Evolutionary conservation across 2,329 filamentous ascomycete genomes (phyloP), one percentile per base, ranked within the genome.

Genomic region (Chalaropsis ovoidea): DNA sequence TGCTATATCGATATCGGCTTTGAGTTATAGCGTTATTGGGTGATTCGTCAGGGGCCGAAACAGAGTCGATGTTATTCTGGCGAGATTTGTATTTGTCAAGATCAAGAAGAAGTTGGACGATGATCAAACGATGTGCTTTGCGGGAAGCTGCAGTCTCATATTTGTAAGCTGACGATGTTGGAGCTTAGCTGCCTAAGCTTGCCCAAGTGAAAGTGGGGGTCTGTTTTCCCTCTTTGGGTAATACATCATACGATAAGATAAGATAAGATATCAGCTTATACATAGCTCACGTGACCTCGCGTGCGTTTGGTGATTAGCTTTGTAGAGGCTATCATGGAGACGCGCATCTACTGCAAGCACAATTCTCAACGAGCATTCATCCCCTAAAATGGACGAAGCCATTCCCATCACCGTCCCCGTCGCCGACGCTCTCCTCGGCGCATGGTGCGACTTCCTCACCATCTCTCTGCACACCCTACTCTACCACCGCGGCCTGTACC

Each of bases 381-480:
- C 7, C 39, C 41, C 39, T 19, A 39, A 4, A 7, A 62, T 47
- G 35, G 52, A 45, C 42, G 39, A 61, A 61, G 24, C 41, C 10
- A 65, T 66, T 3, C 61, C 71, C 56, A 69, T 80, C 67, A 70
- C 76, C 24, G 69, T 74, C 10, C 68, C 72, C 22, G 71, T 77
- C 77, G 84, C 77, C 72, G 80, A 73, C 74, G 78, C 73, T 63
- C 83, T 92, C 69, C 81, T 92, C 69, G 76, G 79, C 66, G 83
- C 86, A 63, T 92, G 95, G 76, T 83, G 82, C 68, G 83, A 86
- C 72, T 96, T 96, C 77, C 82, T 96, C 65, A 89, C 86, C 68
- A 85, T 93, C 68, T 83, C 88, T 71, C 84, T 93, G 69, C 92
- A 96, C 79, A 89, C 90, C 67, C 86, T 96, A 71, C 84, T 96